Evolutionary conservation across 2,329 filamentous ascomycete genomes (phyloP).

Genomic region (Cladorrhinum sp.): DNA sequence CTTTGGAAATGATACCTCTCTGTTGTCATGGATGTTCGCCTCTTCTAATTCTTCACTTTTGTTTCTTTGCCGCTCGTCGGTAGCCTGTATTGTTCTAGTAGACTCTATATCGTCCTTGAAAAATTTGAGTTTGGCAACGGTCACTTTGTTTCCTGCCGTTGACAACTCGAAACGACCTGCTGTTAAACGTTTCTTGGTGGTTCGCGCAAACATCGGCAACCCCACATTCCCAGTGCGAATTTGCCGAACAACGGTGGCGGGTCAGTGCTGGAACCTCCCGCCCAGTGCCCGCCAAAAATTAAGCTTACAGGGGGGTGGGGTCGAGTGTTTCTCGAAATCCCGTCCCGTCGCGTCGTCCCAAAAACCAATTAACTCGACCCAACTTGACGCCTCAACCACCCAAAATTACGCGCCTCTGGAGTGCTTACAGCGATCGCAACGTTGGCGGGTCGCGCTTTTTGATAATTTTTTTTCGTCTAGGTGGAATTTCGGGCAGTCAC

Average conservation of each 20-base stretch:
- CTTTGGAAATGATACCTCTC: too few relatives aligned
- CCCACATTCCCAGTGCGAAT: conserved; percentile 6
- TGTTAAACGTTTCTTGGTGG: background rate
- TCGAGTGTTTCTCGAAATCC: background rate
- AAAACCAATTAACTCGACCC: background rate
- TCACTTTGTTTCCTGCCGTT: background rate
- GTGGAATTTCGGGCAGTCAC: background rate
- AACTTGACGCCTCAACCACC: background rate
- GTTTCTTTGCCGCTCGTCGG: too few relatives aligned
- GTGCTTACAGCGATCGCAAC: too few relatives aligned
- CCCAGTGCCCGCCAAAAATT: background rate
- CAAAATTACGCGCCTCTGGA: background rate
- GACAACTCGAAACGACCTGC: background rate
- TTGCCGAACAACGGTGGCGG: conserved; percentile 19
- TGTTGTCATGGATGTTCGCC: too few relatives aligned
- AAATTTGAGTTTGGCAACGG: too few relatives aligned
- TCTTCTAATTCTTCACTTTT: too few relatives aligned
- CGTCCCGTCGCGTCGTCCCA: conserved; percentile 3
- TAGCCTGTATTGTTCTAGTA: too few relatives aligned
- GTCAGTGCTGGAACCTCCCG: background rate
- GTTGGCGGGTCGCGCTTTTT: background rate
- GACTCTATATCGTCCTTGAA: too few relatives aligned
- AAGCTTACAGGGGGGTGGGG: background rate
- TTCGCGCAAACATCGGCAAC: background rate
- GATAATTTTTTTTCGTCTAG: background rate